phyloP scores from a whole-genome alignment of 306 rosid species.

The Datisca glomerata region DNA sequence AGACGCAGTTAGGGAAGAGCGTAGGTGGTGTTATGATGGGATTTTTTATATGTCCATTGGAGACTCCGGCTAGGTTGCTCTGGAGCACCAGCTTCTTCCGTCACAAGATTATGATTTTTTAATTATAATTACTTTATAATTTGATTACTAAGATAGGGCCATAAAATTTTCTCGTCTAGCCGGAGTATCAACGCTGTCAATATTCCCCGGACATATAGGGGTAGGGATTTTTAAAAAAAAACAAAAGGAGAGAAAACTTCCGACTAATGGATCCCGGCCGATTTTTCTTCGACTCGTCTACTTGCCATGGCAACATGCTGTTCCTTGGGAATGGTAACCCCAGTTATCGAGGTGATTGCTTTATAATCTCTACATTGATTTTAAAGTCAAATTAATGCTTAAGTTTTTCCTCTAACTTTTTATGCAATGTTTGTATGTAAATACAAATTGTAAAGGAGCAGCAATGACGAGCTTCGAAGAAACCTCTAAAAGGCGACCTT shows the following conservation, averaged over 20 bases:
- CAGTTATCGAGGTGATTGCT: conserved; percentile 44
- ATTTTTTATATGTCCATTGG: conserved; percentile 74
- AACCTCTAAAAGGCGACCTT: conserved; percentile 53
- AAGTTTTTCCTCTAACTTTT: too few relatives aligned
- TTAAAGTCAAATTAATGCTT: background rate
- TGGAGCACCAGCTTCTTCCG: conserved; percentile 99
- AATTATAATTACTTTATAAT: too few relatives aligned
- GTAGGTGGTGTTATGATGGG: conserved; percentile 65
- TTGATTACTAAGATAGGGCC: too few relatives aligned
- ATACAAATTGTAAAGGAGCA: conserved; percentile 30
- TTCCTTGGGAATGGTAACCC: conserved; percentile 58
- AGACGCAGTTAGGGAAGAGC: conserved; percentile 21
- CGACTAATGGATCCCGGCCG: conserved; percentile 15
- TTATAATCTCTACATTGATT: too few relatives aligned
- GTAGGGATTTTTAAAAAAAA: too few relatives aligned
- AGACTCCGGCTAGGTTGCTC: conserved; percentile 83
- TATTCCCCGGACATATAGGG: too few relatives aligned
- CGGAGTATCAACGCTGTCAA: too few relatives aligned
- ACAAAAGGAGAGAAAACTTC: too few relatives aligned
- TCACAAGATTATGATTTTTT: conserved; percentile 35
- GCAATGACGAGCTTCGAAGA: conserved; percentile 62
- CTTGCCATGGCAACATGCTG: conserved; percentile 52
- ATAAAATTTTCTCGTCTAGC: too few relatives aligned
- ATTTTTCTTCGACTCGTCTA: conserved; percentile 47
- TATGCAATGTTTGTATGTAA: too few relatives aligned